Evolutionary conservation across 768 basidiomycete genomes (phyloP), one percentile per base, ranked within the genome.

Genomic region (Hebeloma cylindrosporum): DNA sequence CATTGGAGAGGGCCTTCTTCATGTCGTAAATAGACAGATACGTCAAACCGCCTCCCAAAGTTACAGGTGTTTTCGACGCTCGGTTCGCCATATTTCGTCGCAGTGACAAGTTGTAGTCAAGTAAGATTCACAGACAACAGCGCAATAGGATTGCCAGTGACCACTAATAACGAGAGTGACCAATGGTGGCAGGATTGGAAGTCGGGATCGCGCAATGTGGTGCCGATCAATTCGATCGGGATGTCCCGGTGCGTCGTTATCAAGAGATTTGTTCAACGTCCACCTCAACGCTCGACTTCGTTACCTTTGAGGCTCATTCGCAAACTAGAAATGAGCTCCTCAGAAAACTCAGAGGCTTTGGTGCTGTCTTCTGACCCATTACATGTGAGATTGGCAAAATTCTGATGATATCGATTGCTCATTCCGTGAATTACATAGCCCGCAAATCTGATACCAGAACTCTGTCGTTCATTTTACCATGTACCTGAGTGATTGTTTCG

Each of bases 381-480:
- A 18, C 83, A 86, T 61, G 84, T 84, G 53, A 53, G 77, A 59
- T 40, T 40, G 6, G 10, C 40, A 2, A 18, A 20, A 35, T 14
- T 30, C 20, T 26, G 21, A n/a, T n/a, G 3, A 4, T 18, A 26
- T 29, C 45, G 39, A 50, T 43, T 29, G 33, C 40, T 30, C 13
- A 35, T 53, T 34, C 48, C 43, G 20, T 48, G n/a, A 26, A 30
- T 23, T 31, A 35, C 40, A 32, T 70, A 94, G 83, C 91, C 92
- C 14, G 92, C 92, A n/a, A 93, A 91, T 63, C 74, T 93, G 50
- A 93, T 93, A 41, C 87, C 87, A 23, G 87, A 89, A 58, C 74
- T 94, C 1, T 94, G 92, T 62, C 71, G 79, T 32, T 78, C 81
- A 5, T 93, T 94, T 65, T 93, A 93, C 67, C 76, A 76, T 50